Evolutionary conservation across 78 protist species (phyloP).

Genomic region (Cyanophora paradoxa): DNA sequence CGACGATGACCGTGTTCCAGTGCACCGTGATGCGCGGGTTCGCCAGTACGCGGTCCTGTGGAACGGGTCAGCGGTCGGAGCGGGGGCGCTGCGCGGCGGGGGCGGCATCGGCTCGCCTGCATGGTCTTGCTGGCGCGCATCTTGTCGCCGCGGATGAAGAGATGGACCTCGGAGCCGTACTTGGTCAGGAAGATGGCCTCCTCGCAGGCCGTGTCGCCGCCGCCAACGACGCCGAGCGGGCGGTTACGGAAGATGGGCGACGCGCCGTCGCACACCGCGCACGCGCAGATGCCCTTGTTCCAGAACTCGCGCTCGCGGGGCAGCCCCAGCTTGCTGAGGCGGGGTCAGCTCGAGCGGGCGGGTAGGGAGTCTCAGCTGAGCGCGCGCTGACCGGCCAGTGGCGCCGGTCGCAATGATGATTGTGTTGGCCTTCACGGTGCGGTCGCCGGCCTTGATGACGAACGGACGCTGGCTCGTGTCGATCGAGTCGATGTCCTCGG

Average conservation of each 20-base stretch:
- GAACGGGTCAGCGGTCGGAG: too few species aligned
- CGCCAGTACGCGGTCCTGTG: conserved; percentile 16
- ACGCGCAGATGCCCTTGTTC: conserved; percentile 68
- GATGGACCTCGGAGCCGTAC: conserved; percentile 36
- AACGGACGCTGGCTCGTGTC: conserved; percentile 39
- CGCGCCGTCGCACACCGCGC: conserved; percentile 83
- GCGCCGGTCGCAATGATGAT: conserved; percentile 77
- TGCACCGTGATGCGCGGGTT: conserved; percentile 56
- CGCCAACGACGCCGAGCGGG: conserved; percentile 74
- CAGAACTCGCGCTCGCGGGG: conserved; percentile 54
- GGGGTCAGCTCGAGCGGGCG: not conserved
- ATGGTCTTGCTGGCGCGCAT: conserved; percentile 76
- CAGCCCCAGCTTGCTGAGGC: conserved; percentile 30
- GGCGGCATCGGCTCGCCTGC: too few species aligned
- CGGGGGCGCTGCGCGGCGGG: too few species aligned
- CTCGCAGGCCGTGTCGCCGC: conserved; percentile 81
- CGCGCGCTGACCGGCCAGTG: conserved; percentile 26
- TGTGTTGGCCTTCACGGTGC: conserved; percentile 33
- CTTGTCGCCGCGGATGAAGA: conserved; percentile 45
- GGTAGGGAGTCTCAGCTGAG: not conserved
- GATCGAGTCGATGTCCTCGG: conserved; percentile 28
- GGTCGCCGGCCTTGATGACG: conserved; percentile 70
- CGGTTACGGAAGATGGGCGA: conserved; percentile 62
- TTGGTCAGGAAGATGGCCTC: conserved; percentile 78
- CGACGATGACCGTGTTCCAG: conserved; percentile 50